Conservation (phyloP, 2,329 filamentous ascomycete genomes). For the Hymenoscyphus albidus region DNA sequence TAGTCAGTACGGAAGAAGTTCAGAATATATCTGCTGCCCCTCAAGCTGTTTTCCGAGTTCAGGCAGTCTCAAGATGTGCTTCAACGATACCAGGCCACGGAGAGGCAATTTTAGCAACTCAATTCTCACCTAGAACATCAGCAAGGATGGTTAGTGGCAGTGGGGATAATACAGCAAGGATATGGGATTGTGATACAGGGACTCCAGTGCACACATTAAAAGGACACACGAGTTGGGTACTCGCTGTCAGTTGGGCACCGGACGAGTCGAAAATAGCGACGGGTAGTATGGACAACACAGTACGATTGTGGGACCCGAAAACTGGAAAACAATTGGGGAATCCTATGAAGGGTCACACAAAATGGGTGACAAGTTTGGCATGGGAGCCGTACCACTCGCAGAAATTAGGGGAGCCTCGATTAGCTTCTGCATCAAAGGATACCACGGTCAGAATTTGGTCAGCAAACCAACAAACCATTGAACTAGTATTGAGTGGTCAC, state of each 20-base stretch:
- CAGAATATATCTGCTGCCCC: slow-evolving; percentile 60
- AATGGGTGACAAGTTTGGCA: slow-evolving; percentile 81
- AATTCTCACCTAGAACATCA: slow-evolving; percentile 78
- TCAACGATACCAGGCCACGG: slow-evolving; percentile 88
- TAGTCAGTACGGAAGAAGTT: slow-evolving; percentile 36
- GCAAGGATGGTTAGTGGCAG: slow-evolving; percentile 80
- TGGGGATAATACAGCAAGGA: slow-evolving; percentile 83
- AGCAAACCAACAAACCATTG: slow-evolving; percentile 70
- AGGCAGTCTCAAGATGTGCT: slow-evolving; percentile 84
- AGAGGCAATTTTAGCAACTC: slow-evolving; percentile 79
- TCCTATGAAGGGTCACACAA: slow-evolving; percentile 74
- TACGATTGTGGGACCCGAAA: slow-evolving; percentile 84
- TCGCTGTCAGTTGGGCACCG: slow-evolving; percentile 82
- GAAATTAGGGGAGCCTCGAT: slow-evolving; percentile 64
- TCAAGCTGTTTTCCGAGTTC: slow-evolving; percentile 90
- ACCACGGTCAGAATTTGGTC: slow-evolving; percentile 85
- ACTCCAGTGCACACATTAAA: slow-evolving; percentile 82
- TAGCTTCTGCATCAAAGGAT: slow-evolving; percentile 89
- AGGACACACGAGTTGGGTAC: slow-evolving; percentile 85
- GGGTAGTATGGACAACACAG: slow-evolving; percentile 87
- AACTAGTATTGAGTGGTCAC: slow-evolving; percentile 83
- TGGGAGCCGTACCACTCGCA: slow-evolving; percentile 95
- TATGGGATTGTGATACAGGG: slow-evolving; percentile 94
- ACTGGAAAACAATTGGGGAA: slow-evolving; percentile 71
- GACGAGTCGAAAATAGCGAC: slow-evolving; percentile 80